Percentiles rank a stretch among this genome's conserved stretches.
Evolutionary conservation across 2,329 filamentous ascomycete genomes (phyloP).

Genomic region (Nemania abortiva): DNA sequence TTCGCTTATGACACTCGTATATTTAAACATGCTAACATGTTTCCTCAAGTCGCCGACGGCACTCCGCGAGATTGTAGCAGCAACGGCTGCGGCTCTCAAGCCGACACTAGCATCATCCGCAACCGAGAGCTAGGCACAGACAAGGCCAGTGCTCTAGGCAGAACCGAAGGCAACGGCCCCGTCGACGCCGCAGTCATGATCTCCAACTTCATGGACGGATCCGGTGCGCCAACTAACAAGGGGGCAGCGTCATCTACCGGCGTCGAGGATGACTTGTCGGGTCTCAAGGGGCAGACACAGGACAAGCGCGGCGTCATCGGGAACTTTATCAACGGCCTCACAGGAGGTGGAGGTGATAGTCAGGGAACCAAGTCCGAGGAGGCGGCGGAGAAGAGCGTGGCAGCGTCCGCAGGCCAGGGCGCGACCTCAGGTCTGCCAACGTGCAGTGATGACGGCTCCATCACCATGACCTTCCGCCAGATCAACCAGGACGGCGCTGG

Average conservation of each 20-base stretch:
- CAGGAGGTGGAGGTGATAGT: slow-evolving; percentile 41
- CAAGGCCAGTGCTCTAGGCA: slow-evolving; percentile 71
- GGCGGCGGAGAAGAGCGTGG: slow-evolving; percentile 64
- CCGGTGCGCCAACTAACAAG: slow-evolving; percentile 54
- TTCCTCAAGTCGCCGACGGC: slow-evolving; percentile 66
- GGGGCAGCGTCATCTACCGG: slow-evolving; percentile 54
- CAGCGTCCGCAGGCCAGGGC: slow-evolving; percentile 65
- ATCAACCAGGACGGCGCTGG: slow-evolving; percentile 79
- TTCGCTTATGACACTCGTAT: background rate
- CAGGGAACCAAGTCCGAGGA: slow-evolving; percentile 59
- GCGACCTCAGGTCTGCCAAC: slow-evolving; percentile 69
- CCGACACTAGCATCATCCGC: slow-evolving; percentile 78
- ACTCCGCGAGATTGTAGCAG: slow-evolving; percentile 75
- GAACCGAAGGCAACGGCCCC: slow-evolving; percentile 70
- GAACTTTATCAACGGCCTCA: slow-evolving; percentile 46
- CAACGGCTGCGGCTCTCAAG: slow-evolving; percentile 73
- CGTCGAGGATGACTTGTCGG: slow-evolving; percentile 58
- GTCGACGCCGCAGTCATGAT: slow-evolving; percentile 70
- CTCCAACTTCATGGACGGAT: slow-evolving; percentile 69
- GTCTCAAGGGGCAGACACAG: slow-evolving; percentile 35
- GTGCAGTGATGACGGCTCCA: slow-evolving; percentile 67
- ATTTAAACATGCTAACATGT: slow-evolving; percentile 13
- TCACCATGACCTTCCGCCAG: slow-evolving; percentile 75
- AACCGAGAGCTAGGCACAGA: slow-evolving; percentile 66
- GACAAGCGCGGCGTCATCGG: slow-evolving; percentile 24